These are phyloP conservation scores for Kurtzmaniella cleridarum DNA, from an alignment of 805 yeast species.

Conservation along the genomic window DNA sequence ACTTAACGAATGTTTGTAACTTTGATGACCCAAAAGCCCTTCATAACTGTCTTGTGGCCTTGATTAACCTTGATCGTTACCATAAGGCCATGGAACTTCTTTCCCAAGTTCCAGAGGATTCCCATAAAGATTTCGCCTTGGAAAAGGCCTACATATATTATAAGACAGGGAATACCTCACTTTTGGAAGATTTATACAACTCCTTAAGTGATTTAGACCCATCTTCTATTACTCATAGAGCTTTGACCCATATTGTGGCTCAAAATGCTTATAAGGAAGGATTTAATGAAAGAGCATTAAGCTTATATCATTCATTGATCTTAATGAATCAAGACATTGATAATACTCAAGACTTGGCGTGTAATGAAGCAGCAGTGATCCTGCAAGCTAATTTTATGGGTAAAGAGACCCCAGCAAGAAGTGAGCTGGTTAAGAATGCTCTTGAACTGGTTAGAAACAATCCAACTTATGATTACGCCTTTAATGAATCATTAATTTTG, in stretches of 20 bases:
- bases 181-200: conserved; percentile 15
- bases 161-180: conserved; percentile 43
- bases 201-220: conserved; percentile 6
- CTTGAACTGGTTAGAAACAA: conserved; percentile 5
- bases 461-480: conserved; percentile 50
- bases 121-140: conserved; percentile 32
- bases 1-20: conserved; percentile 32
- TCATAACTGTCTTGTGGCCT: conserved; percentile 47
- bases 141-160: conserved; percentile 59
- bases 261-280: conserved; percentile 51
- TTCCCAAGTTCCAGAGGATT: conserved; percentile 31
- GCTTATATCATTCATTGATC: conserved; percentile 40
- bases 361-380: conserved; percentile 65
- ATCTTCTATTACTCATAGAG: conserved; percentile 21
- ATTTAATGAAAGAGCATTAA: conserved; percentile 34
- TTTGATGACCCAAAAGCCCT: conserved; percentile 32
- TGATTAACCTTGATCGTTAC: conserved; percentile 57
- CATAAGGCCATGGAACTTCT: conserved; percentile 42
- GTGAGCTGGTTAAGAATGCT: conserved; percentile 1
- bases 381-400: conserved; percentile 39
- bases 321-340: conserved; percentile 29
- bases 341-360: conserved; percentile 47
- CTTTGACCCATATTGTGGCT: conserved; percentile 46
- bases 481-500: conserved; percentile 53
- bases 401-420: conserved; percentile 2